phyloP scores from a whole-genome alignment of 306 rosid species.

The Datisca glomerata region DNA sequence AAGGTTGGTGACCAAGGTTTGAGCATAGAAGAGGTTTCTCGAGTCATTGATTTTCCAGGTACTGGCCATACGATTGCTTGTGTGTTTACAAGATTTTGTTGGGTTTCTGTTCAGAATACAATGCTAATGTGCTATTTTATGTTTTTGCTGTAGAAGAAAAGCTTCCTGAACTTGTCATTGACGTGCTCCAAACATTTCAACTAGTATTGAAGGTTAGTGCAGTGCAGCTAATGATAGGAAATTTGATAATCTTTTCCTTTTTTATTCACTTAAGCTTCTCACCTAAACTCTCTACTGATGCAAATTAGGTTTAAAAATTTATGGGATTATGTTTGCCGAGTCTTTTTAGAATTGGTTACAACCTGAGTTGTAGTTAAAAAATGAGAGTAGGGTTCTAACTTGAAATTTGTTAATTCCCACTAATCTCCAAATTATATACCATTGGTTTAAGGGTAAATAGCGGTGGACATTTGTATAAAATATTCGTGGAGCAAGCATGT shows the following conservation, averaged over 20 bases:
- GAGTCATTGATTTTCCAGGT: slow-evolving; percentile 55
- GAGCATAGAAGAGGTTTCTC: slow-evolving; percentile 62
- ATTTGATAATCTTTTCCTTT: not conserved
- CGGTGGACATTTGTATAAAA: too few species aligned
- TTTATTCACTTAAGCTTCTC: too few species aligned
- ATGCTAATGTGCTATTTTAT: not conserved
- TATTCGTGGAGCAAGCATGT: too few species aligned
- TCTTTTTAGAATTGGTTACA: too few species aligned
- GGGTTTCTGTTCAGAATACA: slow-evolving; percentile 5
- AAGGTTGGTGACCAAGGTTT: slow-evolving; percentile 93
- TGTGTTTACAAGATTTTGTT: slow-evolving; percentile 1
- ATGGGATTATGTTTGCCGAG: too few species aligned
- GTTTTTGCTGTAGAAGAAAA: slow-evolving; percentile 36
- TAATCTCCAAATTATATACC: too few species aligned
- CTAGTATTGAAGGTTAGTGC: slow-evolving; percentile 55
- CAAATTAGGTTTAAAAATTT: too few species aligned
- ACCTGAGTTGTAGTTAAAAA: too few species aligned
- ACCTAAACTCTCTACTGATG: too few species aligned
- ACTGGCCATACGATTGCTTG: slow-evolving; percentile 13
- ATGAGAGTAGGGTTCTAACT: too few species aligned
- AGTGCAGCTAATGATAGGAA: slow-evolving; percentile 5
- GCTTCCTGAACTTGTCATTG: slow-evolving; percentile 42
- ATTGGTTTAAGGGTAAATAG: too few species aligned
- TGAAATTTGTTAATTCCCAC: too few species aligned
- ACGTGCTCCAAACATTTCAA: slow-evolving; percentile 67